Evolutionary conservation across 345 rosid genomes (phyloP).

Genomic region (Xanthoceras sorbifolium): DNA sequence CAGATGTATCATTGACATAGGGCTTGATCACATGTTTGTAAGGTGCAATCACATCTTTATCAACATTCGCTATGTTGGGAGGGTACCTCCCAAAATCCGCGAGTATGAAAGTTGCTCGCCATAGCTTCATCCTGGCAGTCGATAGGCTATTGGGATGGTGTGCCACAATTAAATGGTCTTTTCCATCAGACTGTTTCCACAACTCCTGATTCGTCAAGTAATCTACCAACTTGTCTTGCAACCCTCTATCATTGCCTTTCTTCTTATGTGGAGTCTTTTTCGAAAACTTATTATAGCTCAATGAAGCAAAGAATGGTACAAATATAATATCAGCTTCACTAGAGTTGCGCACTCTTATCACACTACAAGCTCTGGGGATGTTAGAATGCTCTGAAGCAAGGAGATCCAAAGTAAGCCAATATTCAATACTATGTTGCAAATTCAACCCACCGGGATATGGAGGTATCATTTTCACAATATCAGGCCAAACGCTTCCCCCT

Average conservation of each 20-base stretch:
- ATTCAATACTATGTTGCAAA: slow-evolving; percentile 93
- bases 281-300: slow-evolving; percentile 75
- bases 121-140: slow-evolving; percentile 70
- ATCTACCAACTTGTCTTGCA: slow-evolving; percentile 71
- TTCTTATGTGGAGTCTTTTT: slow-evolving; percentile 62
- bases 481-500: slow-evolving; percentile 75
- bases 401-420: slow-evolving; percentile 91
- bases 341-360: slow-evolving; percentile 73
- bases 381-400: slow-evolving; percentile 66
- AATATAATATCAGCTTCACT: slow-evolving; percentile 82
- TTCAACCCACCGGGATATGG: slow-evolving; percentile 88
- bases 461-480: slow-evolving; percentile 55
- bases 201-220: slow-evolving; percentile 58
- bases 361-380: slow-evolving; percentile 49
- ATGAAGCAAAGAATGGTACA: slow-evolving; percentile 89
- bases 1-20: slow-evolving; percentile 62
- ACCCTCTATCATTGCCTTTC: slow-evolving; percentile 55
- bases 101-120: slow-evolving; percentile 80
- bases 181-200: slow-evolving; percentile 83
- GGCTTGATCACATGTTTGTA: slow-evolving; percentile 76
- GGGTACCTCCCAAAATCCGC: slow-evolving; percentile 96
- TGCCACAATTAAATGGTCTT: slow-evolving; percentile 77
- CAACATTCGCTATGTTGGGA: slow-evolving; percentile 70
- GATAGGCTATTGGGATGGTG: slow-evolving; percentile 97
- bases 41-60: slow-evolving; percentile 90